Evolutionary conservation across 208 protist genomes (phyloP).

Genomic region (Leishmania lainsoni): DNA sequence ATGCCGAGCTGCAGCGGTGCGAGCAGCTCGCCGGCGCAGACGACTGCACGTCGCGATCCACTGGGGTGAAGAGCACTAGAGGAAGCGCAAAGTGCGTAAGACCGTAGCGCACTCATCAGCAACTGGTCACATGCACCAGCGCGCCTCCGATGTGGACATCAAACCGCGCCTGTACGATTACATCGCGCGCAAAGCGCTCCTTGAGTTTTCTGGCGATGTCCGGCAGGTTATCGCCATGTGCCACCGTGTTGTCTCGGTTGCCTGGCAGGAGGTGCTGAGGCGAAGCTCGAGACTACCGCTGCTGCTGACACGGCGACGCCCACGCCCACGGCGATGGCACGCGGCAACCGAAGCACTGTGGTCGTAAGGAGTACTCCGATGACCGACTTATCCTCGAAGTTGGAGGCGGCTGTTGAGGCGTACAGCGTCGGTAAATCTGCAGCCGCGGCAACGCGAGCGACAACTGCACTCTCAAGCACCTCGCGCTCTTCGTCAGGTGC

Average conservation of each 20-base stretch:
- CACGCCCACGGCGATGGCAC: background rate
- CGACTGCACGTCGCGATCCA: background rate
- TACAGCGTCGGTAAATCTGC: slow-evolving; percentile 3
- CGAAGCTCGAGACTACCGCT: background rate
- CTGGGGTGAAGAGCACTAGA: background rate
- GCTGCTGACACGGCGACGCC: background rate
- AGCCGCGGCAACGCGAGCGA: background rate
- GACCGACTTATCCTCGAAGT: slow-evolving; percentile 19
- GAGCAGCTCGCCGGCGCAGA: slow-evolving; percentile 14
- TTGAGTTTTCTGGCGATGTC: slow-evolving; percentile 73
- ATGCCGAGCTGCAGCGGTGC: slow-evolving; percentile 31
- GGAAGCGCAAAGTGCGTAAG: slow-evolving; percentile 1
- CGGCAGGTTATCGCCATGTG: slow-evolving; percentile 75
- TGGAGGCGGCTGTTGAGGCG: slow-evolving; percentile 32
- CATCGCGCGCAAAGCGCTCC: slow-evolving; percentile 62
- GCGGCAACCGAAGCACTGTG: background rate
- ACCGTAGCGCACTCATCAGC: background rate
- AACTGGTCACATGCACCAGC: background rate
- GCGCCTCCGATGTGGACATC: slow-evolving; percentile 30
- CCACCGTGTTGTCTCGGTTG: slow-evolving; percentile 56
- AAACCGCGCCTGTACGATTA: slow-evolving; percentile 61
- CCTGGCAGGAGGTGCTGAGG: slow-evolving; percentile 40
- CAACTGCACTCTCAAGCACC: background rate
- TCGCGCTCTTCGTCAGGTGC: background rate
- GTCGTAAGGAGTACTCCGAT: background rate